Percentiles rank a stretch among this genome's conserved stretches.
Conservation (phyloP, 2,329 filamentous ascomycete genomes). For the Monilinia fructicola region DNA sequence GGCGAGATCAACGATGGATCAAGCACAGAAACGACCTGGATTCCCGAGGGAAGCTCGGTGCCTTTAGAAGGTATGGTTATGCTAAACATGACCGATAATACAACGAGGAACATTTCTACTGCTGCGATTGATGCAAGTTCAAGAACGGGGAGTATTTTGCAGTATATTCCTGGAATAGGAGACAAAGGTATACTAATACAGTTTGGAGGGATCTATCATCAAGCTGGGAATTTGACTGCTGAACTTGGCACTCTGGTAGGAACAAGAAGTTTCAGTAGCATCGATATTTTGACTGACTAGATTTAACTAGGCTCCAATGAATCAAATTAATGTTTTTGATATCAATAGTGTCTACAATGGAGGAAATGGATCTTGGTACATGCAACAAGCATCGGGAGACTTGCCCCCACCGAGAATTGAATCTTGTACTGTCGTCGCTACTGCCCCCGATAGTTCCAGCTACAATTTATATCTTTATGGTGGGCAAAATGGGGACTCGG, state of each 20-base stretch:
- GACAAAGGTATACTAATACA: slow-evolving; percentile 43
- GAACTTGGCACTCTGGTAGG: slow-evolving; percentile 19
- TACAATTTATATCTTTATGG: slow-evolving; percentile 53
- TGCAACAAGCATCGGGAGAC: slow-evolving; percentile 45
- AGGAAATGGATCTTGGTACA: slow-evolving; percentile 43
- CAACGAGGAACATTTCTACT: slow-evolving; percentile 44
- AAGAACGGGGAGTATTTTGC: slow-evolving; percentile 43
- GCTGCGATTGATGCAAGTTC: slow-evolving; percentile 39
- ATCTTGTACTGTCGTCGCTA: slow-evolving; percentile 45
- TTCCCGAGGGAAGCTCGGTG: slow-evolving; percentile 11
- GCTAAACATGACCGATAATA: slow-evolving; percentile 41
- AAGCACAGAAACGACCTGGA: slow-evolving; percentile 6
- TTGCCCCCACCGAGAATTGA: slow-evolving; percentile 46
- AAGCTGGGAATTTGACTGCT: slow-evolving; percentile 2
- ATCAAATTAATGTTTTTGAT: slow-evolving; percentile 45
- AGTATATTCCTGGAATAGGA: slow-evolving; percentile 43
- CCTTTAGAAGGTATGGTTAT: slow-evolving; percentile 45
- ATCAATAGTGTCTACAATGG: slow-evolving; percentile 39
- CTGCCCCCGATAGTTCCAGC: slow-evolving; percentile 47
- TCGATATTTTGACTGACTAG: background rate
- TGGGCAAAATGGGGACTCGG: slow-evolving; percentile 43
- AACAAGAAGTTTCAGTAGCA: background rate
- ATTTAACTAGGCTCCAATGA: slow-evolving; percentile 33
- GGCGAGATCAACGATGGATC: slow-evolving; percentile 26
- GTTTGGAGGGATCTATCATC: slow-evolving; percentile 41